These are phyloP conservation scores for Acaromyces ingoldii DNA, from an alignment of 1,284 basidiomycete species.

Conservation along the genomic window DNA sequence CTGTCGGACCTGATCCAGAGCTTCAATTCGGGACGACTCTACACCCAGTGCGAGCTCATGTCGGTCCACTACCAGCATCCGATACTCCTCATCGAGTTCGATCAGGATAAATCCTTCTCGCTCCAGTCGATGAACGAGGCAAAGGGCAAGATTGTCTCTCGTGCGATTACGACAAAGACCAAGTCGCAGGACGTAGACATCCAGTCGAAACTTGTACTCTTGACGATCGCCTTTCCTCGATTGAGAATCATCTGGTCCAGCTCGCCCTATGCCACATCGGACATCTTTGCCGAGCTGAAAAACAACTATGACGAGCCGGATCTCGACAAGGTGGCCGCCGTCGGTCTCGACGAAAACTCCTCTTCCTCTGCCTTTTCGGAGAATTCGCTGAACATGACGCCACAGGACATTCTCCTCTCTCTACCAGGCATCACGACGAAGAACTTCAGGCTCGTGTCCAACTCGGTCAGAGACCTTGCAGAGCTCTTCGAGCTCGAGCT, in stretches of 20 bases:
- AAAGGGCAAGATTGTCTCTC: constrained; percentile 41
- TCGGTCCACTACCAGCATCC: constrained; percentile 91
- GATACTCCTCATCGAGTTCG: constrained; percentile 94
- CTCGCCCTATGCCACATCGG: constrained; percentile 83
- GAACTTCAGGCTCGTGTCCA: constrained; percentile 80
- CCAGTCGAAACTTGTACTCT: constrained; percentile 83
- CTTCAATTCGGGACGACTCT: constrained; percentile 89
- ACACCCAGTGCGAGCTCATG: constrained; percentile 96
- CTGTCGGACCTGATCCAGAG: constrained; percentile 82
- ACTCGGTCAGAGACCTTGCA: constrained; percentile 68
- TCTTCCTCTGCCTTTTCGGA: constrained; percentile 10
- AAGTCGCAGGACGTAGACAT: constrained; percentile 55
- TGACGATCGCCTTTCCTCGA: constrained; percentile 82
- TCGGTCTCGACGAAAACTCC: constrained; percentile 27
- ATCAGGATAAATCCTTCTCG: constrained; percentile 91
- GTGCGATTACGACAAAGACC: constrained; percentile 56
- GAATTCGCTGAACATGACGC: constrained; percentile 30
- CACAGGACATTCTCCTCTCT: constrained; percentile 54
- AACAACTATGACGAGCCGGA: constrained; percentile 78
- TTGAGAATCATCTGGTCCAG: constrained; percentile 95
- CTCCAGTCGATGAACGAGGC: constrained; percentile 46
- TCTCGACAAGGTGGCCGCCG: constrained; percentile 67
- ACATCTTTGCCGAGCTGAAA: constrained; percentile 91
- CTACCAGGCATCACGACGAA: constrained; percentile 69
- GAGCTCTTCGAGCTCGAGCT: constrained; percentile 68